A percentile compares a stretch with the other conserved stretches of the same genome.
These are phyloP conservation scores for Picea mariana DNA, from an alignment of 83 land plant genomes.

Conservation along the genomic window DNA sequence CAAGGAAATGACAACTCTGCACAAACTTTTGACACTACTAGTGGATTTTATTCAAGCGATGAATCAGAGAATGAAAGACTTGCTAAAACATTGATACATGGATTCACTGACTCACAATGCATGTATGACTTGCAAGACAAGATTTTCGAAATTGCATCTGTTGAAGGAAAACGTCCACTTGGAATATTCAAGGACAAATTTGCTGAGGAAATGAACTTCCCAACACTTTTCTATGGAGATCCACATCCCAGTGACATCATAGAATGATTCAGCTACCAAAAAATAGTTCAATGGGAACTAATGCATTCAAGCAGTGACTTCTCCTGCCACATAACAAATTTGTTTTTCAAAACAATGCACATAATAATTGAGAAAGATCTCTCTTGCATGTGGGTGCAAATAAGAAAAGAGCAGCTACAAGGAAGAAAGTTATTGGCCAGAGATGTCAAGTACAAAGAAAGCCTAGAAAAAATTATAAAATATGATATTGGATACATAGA, in stretches of 20 bases:
- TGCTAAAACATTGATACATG: background rate
- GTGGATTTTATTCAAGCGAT: no score
- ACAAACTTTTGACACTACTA: no score
- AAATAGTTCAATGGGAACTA: background rate
- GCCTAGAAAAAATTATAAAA: background rate
- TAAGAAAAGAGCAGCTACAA: background rate
- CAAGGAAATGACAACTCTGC: no score
- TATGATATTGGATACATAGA: background rate
- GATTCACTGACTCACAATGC: background rate
- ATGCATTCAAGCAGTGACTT: background rate
- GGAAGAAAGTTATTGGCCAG: background rate
- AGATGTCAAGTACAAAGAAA: background rate
- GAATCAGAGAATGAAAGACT: background rate
- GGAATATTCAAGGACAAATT: background rate
- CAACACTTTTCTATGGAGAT: no score
- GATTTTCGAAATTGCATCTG: background rate
- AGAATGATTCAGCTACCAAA: background rate
- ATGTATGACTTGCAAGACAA: background rate
- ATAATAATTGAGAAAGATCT: background rate
- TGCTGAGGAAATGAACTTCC: background rate
- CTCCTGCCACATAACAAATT: background rate
- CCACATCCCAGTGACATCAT: no score
- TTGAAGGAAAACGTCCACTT: background rate
- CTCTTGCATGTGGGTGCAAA: background rate
- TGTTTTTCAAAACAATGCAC: background rate